phyloP scores from a whole-genome alignment of 129 eudicot species.

The Tagetes patula region DNA sequence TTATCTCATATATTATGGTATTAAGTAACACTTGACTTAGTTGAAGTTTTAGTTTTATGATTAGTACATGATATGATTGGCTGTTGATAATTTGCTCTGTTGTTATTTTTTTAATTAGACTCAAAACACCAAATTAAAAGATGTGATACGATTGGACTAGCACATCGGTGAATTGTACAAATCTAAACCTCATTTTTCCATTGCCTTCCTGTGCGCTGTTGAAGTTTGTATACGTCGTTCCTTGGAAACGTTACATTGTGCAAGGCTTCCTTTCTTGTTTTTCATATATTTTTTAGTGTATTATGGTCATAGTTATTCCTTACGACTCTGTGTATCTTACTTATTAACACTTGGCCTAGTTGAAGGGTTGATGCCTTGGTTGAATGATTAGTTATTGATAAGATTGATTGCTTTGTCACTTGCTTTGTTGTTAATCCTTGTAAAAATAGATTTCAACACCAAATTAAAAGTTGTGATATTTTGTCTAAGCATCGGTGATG shows the following conservation, averaged over 20 bases:
- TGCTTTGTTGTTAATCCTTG: neutral
- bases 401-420: neutral
- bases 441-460: neutral
- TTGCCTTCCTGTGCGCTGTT: no score
- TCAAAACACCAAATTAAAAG: no score
- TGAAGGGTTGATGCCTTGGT: slow-evolving; percentile 1
- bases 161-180: no score
- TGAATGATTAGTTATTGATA: neutral
- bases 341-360: neutral
- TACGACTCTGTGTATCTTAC: no score
- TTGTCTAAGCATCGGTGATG: neutral
- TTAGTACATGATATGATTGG: neutral
- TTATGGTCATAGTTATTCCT: no score
- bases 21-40: neutral
- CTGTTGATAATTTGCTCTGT: neutral
- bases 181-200: no score
- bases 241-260: no score
- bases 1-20: neutral
- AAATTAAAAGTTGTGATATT: neutral
- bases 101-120: neutral
- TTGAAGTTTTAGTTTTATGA: neutral
- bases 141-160: no score
- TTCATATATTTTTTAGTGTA: no score
- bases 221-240: no score
- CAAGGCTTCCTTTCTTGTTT: no score